These are phyloP conservation scores for Paecilomyces dactylethromorphus DNA, from an alignment of 2,329 filamentous ascomycete genomes.

Conservation along the genomic window DNA sequence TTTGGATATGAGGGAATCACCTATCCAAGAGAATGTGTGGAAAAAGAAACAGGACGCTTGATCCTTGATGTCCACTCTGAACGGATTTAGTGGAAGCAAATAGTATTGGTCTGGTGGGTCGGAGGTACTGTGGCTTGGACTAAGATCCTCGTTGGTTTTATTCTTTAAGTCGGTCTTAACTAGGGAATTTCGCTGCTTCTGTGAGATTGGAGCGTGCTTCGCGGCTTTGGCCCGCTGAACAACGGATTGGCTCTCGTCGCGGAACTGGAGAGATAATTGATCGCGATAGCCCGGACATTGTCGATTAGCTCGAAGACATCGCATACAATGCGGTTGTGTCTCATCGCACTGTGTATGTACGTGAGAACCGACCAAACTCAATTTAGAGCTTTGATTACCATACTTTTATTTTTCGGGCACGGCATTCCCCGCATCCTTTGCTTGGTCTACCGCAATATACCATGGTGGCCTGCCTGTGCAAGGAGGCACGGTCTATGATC, in stretches of 20 bases:
- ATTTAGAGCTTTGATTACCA: constrained; percentile 7
- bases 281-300: constrained; percentile 60
- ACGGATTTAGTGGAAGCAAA: neutral
- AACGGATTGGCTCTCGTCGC: constrained; percentile 59
- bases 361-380: constrained; percentile 5
- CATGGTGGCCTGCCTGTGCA: constrained; percentile 10
- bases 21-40: constrained; percentile 24
- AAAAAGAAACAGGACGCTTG: constrained; percentile 29
- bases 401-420: constrained; percentile 25
- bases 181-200: constrained; percentile 4
- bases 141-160: neutral
- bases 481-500: neutral
- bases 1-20: constrained; percentile 17
- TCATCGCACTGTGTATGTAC: constrained; percentile 50
- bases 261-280: constrained; percentile 59
- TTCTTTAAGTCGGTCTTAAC: neutral
- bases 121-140: constrained; percentile 1
- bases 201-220: constrained; percentile 6
- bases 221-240: constrained; percentile 45
- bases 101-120: neutral
- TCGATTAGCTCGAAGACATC: constrained; percentile 55
- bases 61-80: constrained; percentile 1
- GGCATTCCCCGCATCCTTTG: constrained; percentile 28
- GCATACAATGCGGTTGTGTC: constrained; percentile 53
- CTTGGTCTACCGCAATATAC: constrained; percentile 26